phyloP scores from a whole-genome alignment of 345 rosid species.

The Hirschfeldia incana region DNA sequence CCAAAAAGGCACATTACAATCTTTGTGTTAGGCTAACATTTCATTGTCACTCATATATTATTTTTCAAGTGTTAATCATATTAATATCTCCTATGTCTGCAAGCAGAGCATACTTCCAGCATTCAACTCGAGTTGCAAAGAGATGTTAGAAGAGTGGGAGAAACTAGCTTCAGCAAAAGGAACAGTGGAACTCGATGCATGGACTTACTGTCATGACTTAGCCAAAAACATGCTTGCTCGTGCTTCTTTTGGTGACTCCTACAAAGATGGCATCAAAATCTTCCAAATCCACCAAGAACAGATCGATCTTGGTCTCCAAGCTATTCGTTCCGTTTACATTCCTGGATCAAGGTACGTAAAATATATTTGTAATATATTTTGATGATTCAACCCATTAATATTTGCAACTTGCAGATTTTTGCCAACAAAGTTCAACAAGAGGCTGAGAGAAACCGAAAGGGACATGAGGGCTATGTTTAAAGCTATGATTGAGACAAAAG shows the following conservation, averaged over 20 bases:
- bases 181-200: slow-evolving; percentile 41
- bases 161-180: slow-evolving; percentile 21
- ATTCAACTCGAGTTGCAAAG: slow-evolving; percentile 33
- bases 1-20: slow-evolving; percentile 26
- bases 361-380: too few relatives aligned
- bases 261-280: slow-evolving; percentile 45
- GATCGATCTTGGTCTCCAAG: slow-evolving; percentile 37
- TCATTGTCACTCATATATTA: neutral
- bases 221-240: slow-evolving; percentile 47
- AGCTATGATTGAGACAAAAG: slow-evolving; percentile 43
- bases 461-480: slow-evolving; percentile 42
- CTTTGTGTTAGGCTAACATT: neutral
- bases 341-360: slow-evolving; percentile 41
- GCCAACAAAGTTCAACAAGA: slow-evolving; percentile 50
- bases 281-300: slow-evolving; percentile 46
- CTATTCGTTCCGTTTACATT: slow-evolving; percentile 36
- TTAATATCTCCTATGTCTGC: neutral
- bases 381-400: neutral
- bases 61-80: neutral
- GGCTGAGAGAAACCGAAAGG: slow-evolving; percentile 41
- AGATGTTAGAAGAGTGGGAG: slow-evolving; percentile 51
- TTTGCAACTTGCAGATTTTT: slow-evolving; percentile 33
- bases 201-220: slow-evolving; percentile 44
- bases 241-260: slow-evolving; percentile 49
- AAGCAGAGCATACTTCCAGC: slow-evolving; percentile 42